Evolutionary conservation across 495 filamentous ascomycete species (phyloP), one percentile per base, ranked within the genome.

Genomic region (Trichoderma gamsii): DNA sequence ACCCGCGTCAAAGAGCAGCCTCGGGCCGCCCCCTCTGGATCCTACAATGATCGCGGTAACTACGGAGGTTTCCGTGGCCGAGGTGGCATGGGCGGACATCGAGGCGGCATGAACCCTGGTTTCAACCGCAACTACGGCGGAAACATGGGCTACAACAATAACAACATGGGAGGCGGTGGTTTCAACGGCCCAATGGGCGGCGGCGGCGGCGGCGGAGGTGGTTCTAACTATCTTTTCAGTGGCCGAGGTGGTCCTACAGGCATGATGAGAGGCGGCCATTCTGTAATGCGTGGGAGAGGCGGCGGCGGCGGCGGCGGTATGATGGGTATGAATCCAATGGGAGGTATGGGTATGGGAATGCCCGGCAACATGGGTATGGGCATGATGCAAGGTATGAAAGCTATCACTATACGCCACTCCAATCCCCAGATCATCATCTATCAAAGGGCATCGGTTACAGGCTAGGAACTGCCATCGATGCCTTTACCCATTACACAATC

Each of bases 261-360:
- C 56, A 82, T 80, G 38, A 91, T 90, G 86, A 86, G 89, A 67
- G 89, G 89, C 32, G 49, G 27, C 29, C 29, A 23, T 32, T 15
- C 7, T 13, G 21, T 21, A n/a, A 67, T 67, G 18, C 44, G 65
- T 3, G 67, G 67, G 41, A 61, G 87, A 61, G 87, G 85, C 64
- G 79, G 83, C 69, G 78, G 71, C 63, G 79, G n/a, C n/a, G n/a
- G 76, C 69, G 78, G 74, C 29, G 81, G 79, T 69, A 85, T 84
- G 80, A 90, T 92, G 88, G 82, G 82, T 4, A 89, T 90, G 83
- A 85, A 84, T 6, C 83, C 83, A 0, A 89, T 86, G 84, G 83
- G 82, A 7, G 78, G 81, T 12, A 91, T 91, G 88, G 81, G 86
- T 15, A 87, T 88, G 84, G 83, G 79, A 77, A 84, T 86, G 67